Conservation (phyloP, 2,329 filamentous ascomycete species). For the Pseudocercospora vitis region DNA sequence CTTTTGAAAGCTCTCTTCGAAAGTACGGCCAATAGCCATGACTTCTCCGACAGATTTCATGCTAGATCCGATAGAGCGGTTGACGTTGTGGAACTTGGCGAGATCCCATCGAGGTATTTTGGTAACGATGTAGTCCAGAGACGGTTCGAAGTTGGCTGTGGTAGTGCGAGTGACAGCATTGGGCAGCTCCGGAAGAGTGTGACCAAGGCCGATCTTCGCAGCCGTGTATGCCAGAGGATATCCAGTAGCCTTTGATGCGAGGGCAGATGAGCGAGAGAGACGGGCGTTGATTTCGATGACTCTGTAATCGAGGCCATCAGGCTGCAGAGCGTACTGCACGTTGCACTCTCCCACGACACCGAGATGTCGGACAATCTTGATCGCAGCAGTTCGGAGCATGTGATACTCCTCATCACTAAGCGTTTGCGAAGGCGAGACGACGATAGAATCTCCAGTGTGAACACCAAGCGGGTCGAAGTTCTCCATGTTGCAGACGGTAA, state of each 20-base stretch:
- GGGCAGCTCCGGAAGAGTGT: conserved; percentile 90
- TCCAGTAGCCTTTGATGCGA: conserved; percentile 96
- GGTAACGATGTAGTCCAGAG: conserved; percentile 94
- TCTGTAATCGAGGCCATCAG: conserved; percentile 94
- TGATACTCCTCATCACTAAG: conserved; percentile 98
- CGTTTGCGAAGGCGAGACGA: conserved; percentile 95
- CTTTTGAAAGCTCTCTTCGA: conserved; percentile 99
- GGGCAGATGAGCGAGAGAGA: conserved; percentile 92
- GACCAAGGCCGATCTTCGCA: conserved; percentile 95
- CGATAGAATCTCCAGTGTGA: conserved; percentile 97
- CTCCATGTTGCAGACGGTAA: conserved; percentile 98
- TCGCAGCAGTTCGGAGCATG: conserved; percentile 95
- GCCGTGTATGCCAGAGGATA: conserved; percentile 97
- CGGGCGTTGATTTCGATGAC: conserved; percentile 99
- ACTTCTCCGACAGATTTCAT: conserved; percentile 99
- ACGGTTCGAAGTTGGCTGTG: conserved; percentile 97
- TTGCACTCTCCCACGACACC: conserved; percentile 99
- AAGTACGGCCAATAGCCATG: conserved; percentile 98
- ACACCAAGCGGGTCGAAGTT: conserved; percentile 98
- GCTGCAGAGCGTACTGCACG: conserved; percentile 94
- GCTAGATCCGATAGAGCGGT: conserved; percentile 92
- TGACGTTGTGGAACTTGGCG: conserved; percentile 98
- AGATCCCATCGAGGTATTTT: conserved; percentile 99
- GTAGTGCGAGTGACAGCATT: conserved; percentile 99
- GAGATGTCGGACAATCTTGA: conserved; percentile 96